Conservation (phyloP, 176 grass and related monocot genomes). For the Aegilops sharonensis region DNA sequence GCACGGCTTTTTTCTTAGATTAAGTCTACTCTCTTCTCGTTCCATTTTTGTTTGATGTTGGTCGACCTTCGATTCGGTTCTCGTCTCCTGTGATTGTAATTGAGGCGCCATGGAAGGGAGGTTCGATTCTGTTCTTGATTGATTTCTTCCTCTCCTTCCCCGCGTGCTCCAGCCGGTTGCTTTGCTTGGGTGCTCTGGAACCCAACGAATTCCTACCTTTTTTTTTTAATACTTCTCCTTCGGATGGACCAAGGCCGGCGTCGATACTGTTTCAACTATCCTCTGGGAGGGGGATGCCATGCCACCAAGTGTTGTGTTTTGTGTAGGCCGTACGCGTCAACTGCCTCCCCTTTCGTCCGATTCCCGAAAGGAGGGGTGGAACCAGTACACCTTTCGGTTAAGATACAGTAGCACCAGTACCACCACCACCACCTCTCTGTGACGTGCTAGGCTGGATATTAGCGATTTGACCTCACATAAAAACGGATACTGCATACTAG, state of each 20-base stretch:
- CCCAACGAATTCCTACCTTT: not conserved
- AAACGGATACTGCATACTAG: not conserved
- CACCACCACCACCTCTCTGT: not conserved
- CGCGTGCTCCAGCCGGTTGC: not conserved
- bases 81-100: not conserved
- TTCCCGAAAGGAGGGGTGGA: not conserved
- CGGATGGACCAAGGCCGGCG: not conserved
- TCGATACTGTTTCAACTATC: slow-evolving; percentile 1
- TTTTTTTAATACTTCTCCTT: not conserved
- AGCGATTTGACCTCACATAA: slow-evolving; percentile 21
- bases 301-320: not conserved
- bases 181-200: not conserved
- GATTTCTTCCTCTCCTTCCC: not conserved
- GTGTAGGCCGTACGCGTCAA: slow-evolving; percentile 34
- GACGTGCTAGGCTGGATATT: slow-evolving; percentile 22
- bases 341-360: not conserved
- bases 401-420: not conserved
- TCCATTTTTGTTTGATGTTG: not conserved
- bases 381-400: slow-evolving; percentile 38
- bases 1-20: no score
- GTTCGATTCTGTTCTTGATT: not conserved
- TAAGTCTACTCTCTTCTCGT: no score
- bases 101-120: not conserved
- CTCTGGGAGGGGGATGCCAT: not conserved
- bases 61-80: not conserved